Base-by-base conservation (phyloP, 2,329 filamentous ascomycete genomes). In the Calonectria honghensis region DNA sequence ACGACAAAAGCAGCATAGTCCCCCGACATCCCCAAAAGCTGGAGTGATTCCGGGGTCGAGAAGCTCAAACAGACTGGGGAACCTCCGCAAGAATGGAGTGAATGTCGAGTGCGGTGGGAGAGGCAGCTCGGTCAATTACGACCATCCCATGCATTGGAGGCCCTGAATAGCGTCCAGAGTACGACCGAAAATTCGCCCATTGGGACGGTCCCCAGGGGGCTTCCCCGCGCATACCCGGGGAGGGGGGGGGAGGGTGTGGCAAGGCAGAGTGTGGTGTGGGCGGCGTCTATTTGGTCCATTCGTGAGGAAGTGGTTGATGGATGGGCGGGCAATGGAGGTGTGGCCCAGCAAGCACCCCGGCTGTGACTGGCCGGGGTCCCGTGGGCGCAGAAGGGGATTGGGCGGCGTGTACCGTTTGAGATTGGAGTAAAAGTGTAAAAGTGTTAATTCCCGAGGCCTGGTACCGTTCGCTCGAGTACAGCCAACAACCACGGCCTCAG, bases 141-240 rank as follows among this genome's bases (percentile, higher is more conserved):
- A 77, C 75, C 75, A 80, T 69, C 75, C 76, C 57, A 64, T 64
- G 68, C 68, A 70, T 72, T 63, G 72, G 70, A 69, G 72, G 64
- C 73, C 70, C 76, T 77, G 75, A 72, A 77, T 82, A 81, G 81
- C 79, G 82, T 73, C 72, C 76, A 73, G 78, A 84, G 80, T 84
- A 84, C 79, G 78, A 82, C 83, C 82, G 83, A 84, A 82, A 80
- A 81, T 82, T 78, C 76, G 75, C 80, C 82, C 81, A 82, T 83
- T 78, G 73, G 78, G 75, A 74, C 50, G 66, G 64, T 64, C 54
- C 59, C 29, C 35, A 48, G 65, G 65, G 63, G 39, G 50, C 35
- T 77, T 77, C 79, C 79, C 76, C 77, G 77, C 77, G 76, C 63
- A 70, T 57, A 41, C 32, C 37, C 37, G 52, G 68, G 24, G 10